These are phyloP conservation scores for Serendipita vermifera DNA, from an alignment of 768 basidiomycete species.

Conservation along the genomic window DNA sequence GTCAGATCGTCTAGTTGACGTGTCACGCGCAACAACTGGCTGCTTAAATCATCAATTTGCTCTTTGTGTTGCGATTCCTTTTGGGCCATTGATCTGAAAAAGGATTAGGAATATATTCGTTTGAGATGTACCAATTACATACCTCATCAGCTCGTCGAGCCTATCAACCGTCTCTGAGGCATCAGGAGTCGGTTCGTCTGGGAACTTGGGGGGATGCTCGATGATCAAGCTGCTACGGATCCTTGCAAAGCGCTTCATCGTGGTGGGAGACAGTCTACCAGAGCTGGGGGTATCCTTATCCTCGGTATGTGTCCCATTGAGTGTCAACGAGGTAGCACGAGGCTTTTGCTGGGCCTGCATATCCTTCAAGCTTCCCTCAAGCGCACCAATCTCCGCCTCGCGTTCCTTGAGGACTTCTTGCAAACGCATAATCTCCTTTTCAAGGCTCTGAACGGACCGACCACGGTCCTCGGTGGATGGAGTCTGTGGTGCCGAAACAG, in stretches of 20 bases:
- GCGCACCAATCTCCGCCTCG: conserved; percentile 72
- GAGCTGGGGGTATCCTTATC: conserved; percentile 20
- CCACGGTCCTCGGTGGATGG: conserved; percentile 37
- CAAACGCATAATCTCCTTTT: conserved; percentile 89
- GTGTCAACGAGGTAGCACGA: conserved; percentile 9
- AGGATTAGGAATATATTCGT: conserved; percentile 13
- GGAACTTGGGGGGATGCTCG: conserved; percentile 25
- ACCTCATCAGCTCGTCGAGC: conserved; percentile 89
- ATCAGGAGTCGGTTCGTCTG: conserved; percentile 26
- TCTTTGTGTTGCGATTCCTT: conserved; percentile 88
- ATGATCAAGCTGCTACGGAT: conserved; percentile 54
- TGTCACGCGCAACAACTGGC: conserved; percentile 43
- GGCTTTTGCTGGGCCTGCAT: conserved; percentile 17
- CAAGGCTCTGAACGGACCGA: conserved; percentile 71
- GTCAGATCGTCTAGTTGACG: conserved; percentile 73
- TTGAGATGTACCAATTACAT: conserved; percentile 28
- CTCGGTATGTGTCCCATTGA: conserved; percentile 10
- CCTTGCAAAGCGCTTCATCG: conserved; percentile 58
- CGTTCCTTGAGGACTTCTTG: conserved; percentile 86
- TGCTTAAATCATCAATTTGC: conserved; percentile 54
- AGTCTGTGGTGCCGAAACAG: conserved; percentile 40
- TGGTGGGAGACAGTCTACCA: conserved; percentile 47
- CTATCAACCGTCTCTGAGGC: conserved; percentile 61
- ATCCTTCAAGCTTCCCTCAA: conserved; percentile 45
- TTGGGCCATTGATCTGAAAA: conserved; percentile 81